A percentile compares a stretch with the other conserved stretches of the same genome.
These are phyloP conservation scores for Penicillium paradoxum DNA, from an alignment of 495 filamentous ascomycete species.

Conservation along the genomic window DNA sequence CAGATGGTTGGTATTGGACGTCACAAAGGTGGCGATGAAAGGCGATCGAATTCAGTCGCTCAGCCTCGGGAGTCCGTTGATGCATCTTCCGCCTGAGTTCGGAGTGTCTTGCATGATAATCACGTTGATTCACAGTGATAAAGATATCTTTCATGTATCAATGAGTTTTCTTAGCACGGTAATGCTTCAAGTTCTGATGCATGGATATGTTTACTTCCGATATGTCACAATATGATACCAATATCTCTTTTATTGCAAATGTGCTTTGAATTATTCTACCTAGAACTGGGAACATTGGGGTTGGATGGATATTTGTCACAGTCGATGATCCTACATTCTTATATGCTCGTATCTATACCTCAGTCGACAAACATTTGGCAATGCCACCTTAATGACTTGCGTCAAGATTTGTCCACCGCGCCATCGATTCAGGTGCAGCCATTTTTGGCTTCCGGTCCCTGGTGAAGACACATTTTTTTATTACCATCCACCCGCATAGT, in stretches of 20 bases:
- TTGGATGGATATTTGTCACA: no score
- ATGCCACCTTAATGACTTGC: not conserved
- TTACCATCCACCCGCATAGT: conserved; percentile 1
- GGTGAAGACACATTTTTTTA: conserved; percentile 5
- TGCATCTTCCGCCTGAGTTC: not conserved
- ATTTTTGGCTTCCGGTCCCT: conserved; percentile 4
- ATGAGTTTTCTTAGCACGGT: no score
- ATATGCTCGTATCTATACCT: no score
- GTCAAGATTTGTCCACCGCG: not conserved
- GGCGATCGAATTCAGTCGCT: not conserved
- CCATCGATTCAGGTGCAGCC: not conserved
- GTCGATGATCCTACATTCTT: no score
- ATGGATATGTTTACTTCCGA: not conserved
- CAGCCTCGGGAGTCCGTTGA: not conserved
- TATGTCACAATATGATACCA: not conserved
- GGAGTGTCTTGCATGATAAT: no score
- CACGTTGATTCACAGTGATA: no score
- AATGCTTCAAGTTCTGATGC: no score
- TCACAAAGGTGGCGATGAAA: not conserved
- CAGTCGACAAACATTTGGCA: no score
- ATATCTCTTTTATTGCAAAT: not conserved
- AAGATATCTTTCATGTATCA: no score
- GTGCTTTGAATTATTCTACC: no score
- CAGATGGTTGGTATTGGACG: conserved; percentile 18
- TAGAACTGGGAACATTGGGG: no score